These are phyloP conservation scores for Funneliformis mosseae DNA, from an alignment of 192 early-diverging fungal genomes.

Conservation along the genomic window DNA sequence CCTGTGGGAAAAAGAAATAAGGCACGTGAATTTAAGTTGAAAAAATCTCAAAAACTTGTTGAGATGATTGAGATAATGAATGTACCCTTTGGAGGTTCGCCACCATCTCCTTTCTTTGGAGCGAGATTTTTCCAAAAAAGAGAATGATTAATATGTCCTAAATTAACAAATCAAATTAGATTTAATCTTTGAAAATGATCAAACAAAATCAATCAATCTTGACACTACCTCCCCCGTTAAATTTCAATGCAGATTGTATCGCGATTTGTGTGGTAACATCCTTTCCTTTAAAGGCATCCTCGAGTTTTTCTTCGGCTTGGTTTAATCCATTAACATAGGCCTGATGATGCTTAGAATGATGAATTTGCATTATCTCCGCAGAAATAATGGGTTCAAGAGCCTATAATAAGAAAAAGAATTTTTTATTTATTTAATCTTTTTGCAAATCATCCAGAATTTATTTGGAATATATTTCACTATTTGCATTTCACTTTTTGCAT, in stretches of 20 bases:
- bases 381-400: conserved; percentile 92
- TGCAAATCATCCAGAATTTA: no score
- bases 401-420: conserved; percentile 37
- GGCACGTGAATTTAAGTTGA: background rate
- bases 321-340: conserved; percentile 88
- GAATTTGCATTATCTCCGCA: conserved; percentile 92
- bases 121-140: conserved; percentile 97
- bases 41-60: background rate
- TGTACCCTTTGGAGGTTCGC: conserved; percentile 67
- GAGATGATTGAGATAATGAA: conserved; percentile 18
- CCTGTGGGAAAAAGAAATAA: conserved; percentile 41
- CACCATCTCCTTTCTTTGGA: conserved; percentile 77
- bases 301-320: conserved; percentile 89
- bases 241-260: conserved; percentile 81
- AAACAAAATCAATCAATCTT: conserved; percentile 21
- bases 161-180: background rate
- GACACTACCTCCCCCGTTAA: conserved; percentile 85
- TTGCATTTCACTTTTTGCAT: background rate
- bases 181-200: no score
- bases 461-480: background rate
- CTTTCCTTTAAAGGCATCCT: conserved; percentile 64
- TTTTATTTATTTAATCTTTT: no score
- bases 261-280: conserved; percentile 76
- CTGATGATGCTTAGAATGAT: conserved; percentile 95
- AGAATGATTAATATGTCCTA: conserved; percentile 83